Conservation (phyloP, 305 asterid genomes). For the Fraxinus angustifolia region DNA sequence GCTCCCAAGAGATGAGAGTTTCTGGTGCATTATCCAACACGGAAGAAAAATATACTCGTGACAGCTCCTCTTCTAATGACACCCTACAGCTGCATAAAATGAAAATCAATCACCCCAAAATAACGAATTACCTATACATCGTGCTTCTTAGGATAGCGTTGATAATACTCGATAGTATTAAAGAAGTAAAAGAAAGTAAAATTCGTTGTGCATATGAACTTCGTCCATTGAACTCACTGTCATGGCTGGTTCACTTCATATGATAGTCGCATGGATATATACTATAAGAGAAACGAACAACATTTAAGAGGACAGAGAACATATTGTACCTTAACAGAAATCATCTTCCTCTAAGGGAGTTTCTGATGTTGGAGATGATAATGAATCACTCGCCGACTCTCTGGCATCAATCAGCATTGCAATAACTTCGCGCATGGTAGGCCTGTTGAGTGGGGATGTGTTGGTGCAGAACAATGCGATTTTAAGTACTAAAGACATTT, state of each 20-base stretch:
- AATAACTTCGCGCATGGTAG: constrained; percentile 80
- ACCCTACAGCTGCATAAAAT: constrained; percentile 17
- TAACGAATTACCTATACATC: not conserved
- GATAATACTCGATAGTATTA: not conserved
- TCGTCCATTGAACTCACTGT: not conserved
- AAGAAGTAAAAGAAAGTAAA: not conserved
- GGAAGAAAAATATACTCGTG: not conserved
- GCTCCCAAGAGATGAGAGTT: not conserved
- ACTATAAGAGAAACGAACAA: not conserved
- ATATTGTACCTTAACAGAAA: constrained; percentile 41
- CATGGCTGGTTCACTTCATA: not conserved
- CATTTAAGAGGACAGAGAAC: not conserved
- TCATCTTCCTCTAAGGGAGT: constrained; percentile 56
- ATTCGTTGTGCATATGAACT: not conserved
- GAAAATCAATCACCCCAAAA: constrained; percentile 1
- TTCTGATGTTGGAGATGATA: constrained; percentile 67
- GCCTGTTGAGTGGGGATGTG: constrained; percentile 71
- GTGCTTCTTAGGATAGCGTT: not conserved
- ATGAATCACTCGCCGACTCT: constrained; percentile 40
- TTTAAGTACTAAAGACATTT: constrained; percentile 77
- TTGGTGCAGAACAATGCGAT: constrained; percentile 82
- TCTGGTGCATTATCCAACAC: constrained; percentile 5
- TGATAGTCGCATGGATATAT: not conserved
- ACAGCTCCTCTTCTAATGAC: not conserved
- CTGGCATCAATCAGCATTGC: constrained; percentile 66